Evolutionary conservation across 2,329 filamentous ascomycete species (phyloP), one percentile per base, ranked within the genome.

Genomic region (Didymella glomerata): DNA sequence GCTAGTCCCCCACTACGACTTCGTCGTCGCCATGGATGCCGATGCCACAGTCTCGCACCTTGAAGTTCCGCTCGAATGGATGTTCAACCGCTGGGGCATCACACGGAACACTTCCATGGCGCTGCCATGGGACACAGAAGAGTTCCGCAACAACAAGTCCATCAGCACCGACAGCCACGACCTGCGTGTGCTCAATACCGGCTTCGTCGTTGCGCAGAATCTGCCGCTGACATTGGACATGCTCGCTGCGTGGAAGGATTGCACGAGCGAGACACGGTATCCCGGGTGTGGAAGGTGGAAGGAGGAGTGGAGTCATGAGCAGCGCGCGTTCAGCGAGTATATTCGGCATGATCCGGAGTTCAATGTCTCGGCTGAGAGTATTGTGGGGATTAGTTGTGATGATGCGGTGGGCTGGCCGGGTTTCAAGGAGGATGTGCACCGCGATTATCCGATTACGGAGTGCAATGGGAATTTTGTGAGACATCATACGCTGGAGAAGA

Each of bases 11-110:
- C 57, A 72, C 0, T 79, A 83, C 68, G 69, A 78, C 4, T 77
- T 81, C 9, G 77, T 83, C 25, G 69, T 83, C 46, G 78, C 80
- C 49, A 66, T 82, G 56, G 81, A 83, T 63, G 76, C 79, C 27
- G 81, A 83, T 60, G 78, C 75, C 27, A 73, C 78, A 7, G 75
- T 82, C 49, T 68, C 74, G 1, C 74, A 82, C 49, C 74, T 78
- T 0, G 74, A 81, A 42, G 65, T 83, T 2, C 81, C 81, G 2
- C 57, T 82, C 13, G 81, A 83, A 67, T 83, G 80, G 78, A 75
- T 83, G 16, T 75, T 83, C 65, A 81, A 81, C 63, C 74, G 79
- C 41, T 83, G 81, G 81, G 74, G 54, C 71, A 81, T 53, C 72
- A 70, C 18, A 55, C 68, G 1, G 67, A 77, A 5, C 81, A 79